Conservation (phyloP, 352 stramenopile genomes). For the Phytophthora pistaciae region DNA sequence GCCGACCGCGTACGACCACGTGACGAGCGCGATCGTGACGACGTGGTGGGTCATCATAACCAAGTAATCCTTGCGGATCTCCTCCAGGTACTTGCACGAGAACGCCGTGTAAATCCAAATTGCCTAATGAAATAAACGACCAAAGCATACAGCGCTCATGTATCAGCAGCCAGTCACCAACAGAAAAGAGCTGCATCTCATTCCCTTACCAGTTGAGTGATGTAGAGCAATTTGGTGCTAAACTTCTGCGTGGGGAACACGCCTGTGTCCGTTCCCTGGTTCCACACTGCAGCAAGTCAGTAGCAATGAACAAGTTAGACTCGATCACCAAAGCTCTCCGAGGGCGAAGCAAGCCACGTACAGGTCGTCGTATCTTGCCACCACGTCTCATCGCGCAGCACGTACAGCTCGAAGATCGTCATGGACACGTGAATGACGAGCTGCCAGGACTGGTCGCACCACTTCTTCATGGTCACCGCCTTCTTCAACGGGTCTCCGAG, state of each 20-base stretch:
- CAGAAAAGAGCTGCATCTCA: background rate
- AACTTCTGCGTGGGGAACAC: conserved; percentile 88
- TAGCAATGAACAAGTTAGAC: background rate
- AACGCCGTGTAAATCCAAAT: conserved; percentile 93
- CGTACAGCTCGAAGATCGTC: conserved; percentile 85
- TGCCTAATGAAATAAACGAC: conserved; percentile 43
- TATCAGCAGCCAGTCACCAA: background rate
- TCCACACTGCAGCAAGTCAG: conserved; percentile 69
- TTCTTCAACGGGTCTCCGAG: conserved; percentile 86
- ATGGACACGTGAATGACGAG: conserved; percentile 86
- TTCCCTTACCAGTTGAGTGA: conserved; percentile 75
- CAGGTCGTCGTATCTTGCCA: conserved; percentile 87
- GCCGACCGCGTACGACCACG: conserved; percentile 84
- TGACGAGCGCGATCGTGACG: conserved; percentile 88
- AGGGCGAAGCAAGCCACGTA: conserved; percentile 34
- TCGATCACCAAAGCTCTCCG: background rate
- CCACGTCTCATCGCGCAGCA: conserved; percentile 86
- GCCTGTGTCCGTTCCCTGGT: conserved; percentile 71
- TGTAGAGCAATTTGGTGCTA: conserved; percentile 84
- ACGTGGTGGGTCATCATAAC: conserved; percentile 93
- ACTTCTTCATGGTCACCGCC: conserved; percentile 88
- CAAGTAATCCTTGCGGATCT: conserved; percentile 90
- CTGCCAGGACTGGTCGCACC: conserved; percentile 91
- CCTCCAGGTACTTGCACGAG: conserved; percentile 90
- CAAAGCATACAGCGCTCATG: background rate